Evolutionary conservation across 2,329 filamentous ascomycete genomes (phyloP).

Genomic region (Davidsoniella virescens): DNA sequence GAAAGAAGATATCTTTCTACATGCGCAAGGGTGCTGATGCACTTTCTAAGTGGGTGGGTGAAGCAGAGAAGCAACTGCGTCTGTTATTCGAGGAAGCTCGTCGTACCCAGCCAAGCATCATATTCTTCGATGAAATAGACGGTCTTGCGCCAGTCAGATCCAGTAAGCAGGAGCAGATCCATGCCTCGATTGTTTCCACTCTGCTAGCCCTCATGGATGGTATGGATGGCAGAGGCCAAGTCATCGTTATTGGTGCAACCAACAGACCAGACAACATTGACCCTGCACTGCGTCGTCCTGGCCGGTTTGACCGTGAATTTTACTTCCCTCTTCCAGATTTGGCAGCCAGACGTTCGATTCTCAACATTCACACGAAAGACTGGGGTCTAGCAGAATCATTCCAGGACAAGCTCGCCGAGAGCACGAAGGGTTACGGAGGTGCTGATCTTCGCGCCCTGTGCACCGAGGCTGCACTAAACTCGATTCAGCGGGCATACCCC

Average conservation of each 20-base stretch:
- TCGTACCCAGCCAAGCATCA: constrained; percentile 93
- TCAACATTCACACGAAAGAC: constrained; percentile 88
- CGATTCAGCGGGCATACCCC: constrained; percentile 87
- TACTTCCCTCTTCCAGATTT: constrained; percentile 87
- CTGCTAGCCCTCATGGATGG: constrained; percentile 91
- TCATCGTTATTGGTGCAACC: constrained; percentile 97
- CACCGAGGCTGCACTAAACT: constrained; percentile 89
- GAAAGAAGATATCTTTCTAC: constrained; percentile 93
- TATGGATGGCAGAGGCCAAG: constrained; percentile 95
- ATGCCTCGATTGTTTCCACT: constrained; percentile 92
- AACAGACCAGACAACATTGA: constrained; percentile 95
- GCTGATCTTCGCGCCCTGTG: constrained; percentile 87
- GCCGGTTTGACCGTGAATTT: constrained; percentile 92
- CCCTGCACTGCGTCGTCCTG: constrained; percentile 81
- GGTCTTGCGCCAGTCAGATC: constrained; percentile 89
- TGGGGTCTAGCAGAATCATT: constrained; percentile 73
- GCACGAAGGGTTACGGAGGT: constrained; percentile 93
- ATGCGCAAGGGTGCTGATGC: constrained; percentile 99
- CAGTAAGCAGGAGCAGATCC: constrained; percentile 97
- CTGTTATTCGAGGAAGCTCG: constrained; percentile 90
- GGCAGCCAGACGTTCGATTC: constrained; percentile 64
- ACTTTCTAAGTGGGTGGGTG: constrained; percentile 96
- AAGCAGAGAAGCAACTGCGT: constrained; percentile 87
- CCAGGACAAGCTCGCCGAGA: constrained; percentile 67
- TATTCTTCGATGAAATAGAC: constrained; percentile 93